A percentile compares a stretch with the other conserved stretches of the same genome.
phyloP scores from a whole-genome alignment of 768 basidiomycete genomes.

The Calocera viscosa region DNA sequence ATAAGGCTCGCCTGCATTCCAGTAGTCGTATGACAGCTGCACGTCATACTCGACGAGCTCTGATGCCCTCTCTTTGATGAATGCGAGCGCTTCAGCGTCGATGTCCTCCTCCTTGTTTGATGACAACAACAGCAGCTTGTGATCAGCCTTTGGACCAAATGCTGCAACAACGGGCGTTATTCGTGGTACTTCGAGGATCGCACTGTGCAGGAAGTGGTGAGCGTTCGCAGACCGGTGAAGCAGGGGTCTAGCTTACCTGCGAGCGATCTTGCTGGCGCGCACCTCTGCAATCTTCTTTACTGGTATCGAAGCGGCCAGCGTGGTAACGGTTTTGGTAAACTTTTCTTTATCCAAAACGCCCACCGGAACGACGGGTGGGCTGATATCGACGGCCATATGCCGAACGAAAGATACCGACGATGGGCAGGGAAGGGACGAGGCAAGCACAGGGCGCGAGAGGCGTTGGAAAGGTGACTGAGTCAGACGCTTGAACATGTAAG shows the following conservation, averaged over 20 bases:
- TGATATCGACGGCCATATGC: not conserved
- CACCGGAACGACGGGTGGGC: not conserved
- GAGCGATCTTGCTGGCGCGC: slow-evolving; percentile 20
- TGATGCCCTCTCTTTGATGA: not conserved
- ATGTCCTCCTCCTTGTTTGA: not conserved
- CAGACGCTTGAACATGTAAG: not conserved
- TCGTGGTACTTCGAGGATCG: slow-evolving; percentile 50
- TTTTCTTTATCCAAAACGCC: slow-evolving; percentile 44
- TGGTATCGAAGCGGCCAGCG: slow-evolving; percentile 56
- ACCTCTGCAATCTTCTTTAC: slow-evolving; percentile 43
- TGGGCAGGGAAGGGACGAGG: not conserved
- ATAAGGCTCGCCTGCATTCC: not conserved
- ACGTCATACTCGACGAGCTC: not conserved
- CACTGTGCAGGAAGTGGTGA: slow-evolving; percentile 4
- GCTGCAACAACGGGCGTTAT: slow-evolving; percentile 40
- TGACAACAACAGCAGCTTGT: not conserved
- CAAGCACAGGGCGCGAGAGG: not conserved
- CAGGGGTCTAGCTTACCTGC: slow-evolving; percentile 18
- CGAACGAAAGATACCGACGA: not conserved
- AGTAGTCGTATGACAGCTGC: not conserved
- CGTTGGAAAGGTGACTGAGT: not conserved
- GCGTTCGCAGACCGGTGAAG: not conserved
- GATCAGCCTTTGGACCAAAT: not conserved
- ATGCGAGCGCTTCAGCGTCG: not conserved
- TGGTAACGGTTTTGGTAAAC: slow-evolving; percentile 53